Evolutionary conservation across 1,284 basidiomycete genomes (phyloP).

Genomic region (Apiotrichum montevideense): DNA sequence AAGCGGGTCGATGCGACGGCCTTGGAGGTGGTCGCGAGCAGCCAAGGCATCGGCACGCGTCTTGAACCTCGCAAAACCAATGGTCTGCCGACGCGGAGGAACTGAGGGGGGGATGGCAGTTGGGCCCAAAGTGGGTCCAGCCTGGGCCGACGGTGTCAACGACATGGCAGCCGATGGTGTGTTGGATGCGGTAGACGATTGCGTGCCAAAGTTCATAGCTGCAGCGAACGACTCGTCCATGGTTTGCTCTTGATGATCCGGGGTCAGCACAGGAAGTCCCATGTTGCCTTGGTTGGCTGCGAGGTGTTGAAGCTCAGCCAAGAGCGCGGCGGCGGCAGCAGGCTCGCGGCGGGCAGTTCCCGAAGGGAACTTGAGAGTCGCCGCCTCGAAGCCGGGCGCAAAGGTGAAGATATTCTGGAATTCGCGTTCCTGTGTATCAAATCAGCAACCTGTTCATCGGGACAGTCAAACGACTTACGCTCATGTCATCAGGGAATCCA

Average conservation of each 20-base stretch:
- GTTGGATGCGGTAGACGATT: constrained; percentile 35
- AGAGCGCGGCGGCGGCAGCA: constrained; percentile 21
- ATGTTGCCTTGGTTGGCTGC: constrained; percentile 28
- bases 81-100: constrained; percentile 68
- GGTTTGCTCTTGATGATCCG: constrained; percentile 13
- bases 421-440: constrained; percentile 70
- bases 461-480: constrained; percentile 55
- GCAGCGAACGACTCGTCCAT: constrained; percentile 37
- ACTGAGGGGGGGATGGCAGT: constrained; percentile 19
- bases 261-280: constrained; percentile 4
- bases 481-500: constrained; percentile 98
- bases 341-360: constrained; percentile 30
- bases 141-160: constrained; percentile 51
- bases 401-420: constrained; percentile 99
- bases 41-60: constrained; percentile 79
- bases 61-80: constrained; percentile 94
- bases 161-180: constrained; percentile 44
- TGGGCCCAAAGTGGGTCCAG: constrained; percentile 28
- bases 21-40: constrained; percentile 84
- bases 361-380: constrained; percentile 87
- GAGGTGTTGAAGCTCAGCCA: constrained; percentile 37
- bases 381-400: constrained; percentile 90
- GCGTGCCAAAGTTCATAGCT: constrained; percentile 33
- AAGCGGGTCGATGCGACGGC: constrained; percentile 86
- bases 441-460: not conserved